Percentiles rank a stretch among this genome's conserved stretches.
These are phyloP conservation scores for Saccharomyces hybrid DNA, from an alignment of 1,139 yeast genomes.

Conservation along the genomic window DNA sequence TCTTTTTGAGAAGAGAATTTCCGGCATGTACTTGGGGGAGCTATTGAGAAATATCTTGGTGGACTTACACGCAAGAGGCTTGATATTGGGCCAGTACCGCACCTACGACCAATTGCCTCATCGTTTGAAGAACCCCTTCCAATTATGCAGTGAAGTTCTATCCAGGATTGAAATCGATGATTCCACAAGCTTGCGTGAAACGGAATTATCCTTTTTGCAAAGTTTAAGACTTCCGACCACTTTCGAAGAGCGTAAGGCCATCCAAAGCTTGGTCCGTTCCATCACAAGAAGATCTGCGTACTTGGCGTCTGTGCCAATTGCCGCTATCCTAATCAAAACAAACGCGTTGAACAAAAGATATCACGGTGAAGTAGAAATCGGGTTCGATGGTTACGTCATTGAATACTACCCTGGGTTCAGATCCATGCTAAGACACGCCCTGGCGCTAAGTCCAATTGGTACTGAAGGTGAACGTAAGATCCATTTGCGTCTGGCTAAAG, in stretches of 20 bases:
- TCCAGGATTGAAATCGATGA: conserved; percentile 79
- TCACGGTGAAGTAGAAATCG: conserved; percentile 72
- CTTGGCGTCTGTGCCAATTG: conserved; percentile 79
- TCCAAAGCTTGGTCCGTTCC: conserved; percentile 67
- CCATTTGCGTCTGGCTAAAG: conserved; percentile 75
- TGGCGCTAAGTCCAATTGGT: conserved; percentile 61
- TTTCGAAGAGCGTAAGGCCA: conserved; percentile 58
- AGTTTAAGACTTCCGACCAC: conserved; percentile 61
- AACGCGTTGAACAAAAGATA: conserved; percentile 48
- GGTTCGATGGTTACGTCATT: conserved; percentile 91
- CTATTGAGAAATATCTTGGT: conserved; percentile 63
- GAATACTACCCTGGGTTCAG: conserved; percentile 89
- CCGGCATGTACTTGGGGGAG: conserved; percentile 94
- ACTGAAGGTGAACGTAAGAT: conserved; percentile 64
- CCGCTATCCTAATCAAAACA: conserved; percentile 61
- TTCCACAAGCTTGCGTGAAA: conserved; percentile 59
- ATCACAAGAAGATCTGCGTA: conserved; percentile 80
- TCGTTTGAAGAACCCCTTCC: conserved; percentile 66
- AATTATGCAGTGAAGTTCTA: conserved; percentile 68
- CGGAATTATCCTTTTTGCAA: conserved; percentile 57
- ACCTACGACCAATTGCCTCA: conserved; percentile 52
- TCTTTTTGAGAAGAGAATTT: conserved; percentile 85
- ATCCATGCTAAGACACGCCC: conserved; percentile 67
- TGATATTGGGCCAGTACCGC: conserved; percentile 50
- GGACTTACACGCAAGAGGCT: conserved; percentile 55